phyloP scores from a whole-genome alignment of 768 basidiomycete species.

The Cystofilobasidium macerans region DNA sequence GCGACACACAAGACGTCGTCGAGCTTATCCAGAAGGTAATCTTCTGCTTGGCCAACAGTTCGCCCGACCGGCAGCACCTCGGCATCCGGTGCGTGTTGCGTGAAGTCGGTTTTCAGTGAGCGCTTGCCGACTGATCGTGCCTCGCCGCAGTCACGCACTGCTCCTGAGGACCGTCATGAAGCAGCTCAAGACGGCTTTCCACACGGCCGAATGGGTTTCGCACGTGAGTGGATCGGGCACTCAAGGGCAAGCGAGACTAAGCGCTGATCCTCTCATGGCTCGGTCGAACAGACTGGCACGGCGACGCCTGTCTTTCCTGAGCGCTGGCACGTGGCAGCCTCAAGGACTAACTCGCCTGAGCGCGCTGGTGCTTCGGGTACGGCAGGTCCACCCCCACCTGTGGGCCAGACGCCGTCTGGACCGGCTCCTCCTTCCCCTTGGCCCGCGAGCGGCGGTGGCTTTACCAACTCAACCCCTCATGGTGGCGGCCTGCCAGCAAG shows the following conservation, averaged over 20 bases:
- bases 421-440: neutral
- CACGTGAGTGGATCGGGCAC: too few species aligned
- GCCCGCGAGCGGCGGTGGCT: neutral
- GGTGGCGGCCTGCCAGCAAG: too few species aligned
- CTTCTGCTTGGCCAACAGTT: slow-evolving; percentile 17
- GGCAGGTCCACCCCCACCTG: too few species aligned
- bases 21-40: slow-evolving; percentile 26
- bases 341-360: neutral
- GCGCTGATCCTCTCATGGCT: too few species aligned
- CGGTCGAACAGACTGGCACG: slow-evolving; percentile 9
- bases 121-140: neutral
- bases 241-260: too few species aligned
- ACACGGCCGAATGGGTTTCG: slow-evolving; percentile 15
- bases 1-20: slow-evolving; percentile 17
- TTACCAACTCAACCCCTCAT: neutral
- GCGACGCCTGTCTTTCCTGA: slow-evolving; percentile 17
- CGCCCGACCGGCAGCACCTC: slow-evolving; percentile 9
- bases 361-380: too few species aligned
- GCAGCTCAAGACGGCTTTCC: slow-evolving; percentile 8
- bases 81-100: neutral
- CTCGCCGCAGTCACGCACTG: slow-evolving; percentile 8
- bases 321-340: neutral
- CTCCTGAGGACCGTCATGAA: slow-evolving; percentile 22
- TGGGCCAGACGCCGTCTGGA: too few species aligned
- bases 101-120: neutral